Evolutionary conservation across 116 monocot genomes (phyloP).

Genomic region (Iris pallida): DNA sequence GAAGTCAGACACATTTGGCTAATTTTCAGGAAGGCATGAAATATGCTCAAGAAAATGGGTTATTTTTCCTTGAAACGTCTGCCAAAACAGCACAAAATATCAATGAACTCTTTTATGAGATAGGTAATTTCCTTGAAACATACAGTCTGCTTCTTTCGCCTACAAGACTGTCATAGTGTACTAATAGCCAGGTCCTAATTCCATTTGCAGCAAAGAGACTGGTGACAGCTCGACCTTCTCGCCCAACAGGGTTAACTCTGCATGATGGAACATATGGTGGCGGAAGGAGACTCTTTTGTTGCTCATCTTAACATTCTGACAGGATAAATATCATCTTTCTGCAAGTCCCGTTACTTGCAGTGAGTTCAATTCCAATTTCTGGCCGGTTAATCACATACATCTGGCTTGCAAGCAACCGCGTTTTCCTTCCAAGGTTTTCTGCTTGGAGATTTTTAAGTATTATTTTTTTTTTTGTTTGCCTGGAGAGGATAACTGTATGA

Average conservation of each 20-base stretch:
- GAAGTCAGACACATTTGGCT: too few species aligned
- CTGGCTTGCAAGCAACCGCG: too few species aligned
- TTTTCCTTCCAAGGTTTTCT: too few species aligned
- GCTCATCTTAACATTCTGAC: too few species aligned
- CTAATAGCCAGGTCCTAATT: background rate
- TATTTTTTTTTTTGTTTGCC: too few species aligned
- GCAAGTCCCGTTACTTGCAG: too few species aligned
- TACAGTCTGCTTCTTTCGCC: background rate
- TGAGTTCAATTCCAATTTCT: too few species aligned
- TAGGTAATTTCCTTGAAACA: background rate
- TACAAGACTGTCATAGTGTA: background rate
- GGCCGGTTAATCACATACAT: too few species aligned
- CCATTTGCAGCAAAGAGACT: conserved; percentile 22
- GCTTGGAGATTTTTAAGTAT: too few species aligned
- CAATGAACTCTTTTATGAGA: conserved; percentile 27
- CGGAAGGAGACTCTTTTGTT: conserved; percentile 16
- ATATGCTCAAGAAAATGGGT: conserved; percentile 21
- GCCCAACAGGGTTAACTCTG: conserved; percentile 17
- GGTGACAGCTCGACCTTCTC: conserved; percentile 18
- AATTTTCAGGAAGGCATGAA: conserved; percentile 21
- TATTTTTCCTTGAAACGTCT: conserved; percentile 27
- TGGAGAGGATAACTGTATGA: too few species aligned
- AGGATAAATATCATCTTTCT: too few species aligned
- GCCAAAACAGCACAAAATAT: conserved; percentile 26
- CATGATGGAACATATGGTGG: background rate